Evolutionary conservation across 441 rosid species (phyloP), one percentile per base, ranked within the genome.

Genomic region (Pelargonium fulgidum): DNA sequence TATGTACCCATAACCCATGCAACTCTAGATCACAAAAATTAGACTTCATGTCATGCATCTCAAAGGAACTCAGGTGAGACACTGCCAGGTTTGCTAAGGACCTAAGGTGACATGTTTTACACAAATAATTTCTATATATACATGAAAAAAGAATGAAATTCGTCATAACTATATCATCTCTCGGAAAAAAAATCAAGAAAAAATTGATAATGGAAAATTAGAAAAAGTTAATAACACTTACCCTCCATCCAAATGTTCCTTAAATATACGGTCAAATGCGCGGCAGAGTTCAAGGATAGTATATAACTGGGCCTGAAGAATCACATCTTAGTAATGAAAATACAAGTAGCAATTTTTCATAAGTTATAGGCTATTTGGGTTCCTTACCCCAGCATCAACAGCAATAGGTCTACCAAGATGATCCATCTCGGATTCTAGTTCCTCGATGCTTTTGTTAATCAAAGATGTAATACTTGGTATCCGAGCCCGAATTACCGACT

Each of bases 221-320:
- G 72, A 26, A 3, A 48, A 64, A 48, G 75, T 61, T n/a, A 48
- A 3, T 48, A 48, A 1, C 13, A n/a, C 54, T 81, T 85, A 94
- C 98, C 98, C 98, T 86, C 97, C 99, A 82, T 94, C 97, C 80
- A 94, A 84, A 76, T 94, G 99, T 77, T 94, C 97, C 85, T 87
- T 94, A 81, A 92, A 94, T 58, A 94, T 87, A 70, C 97, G 97
- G 70, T 93, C 99, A 87, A 93, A 93, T 50, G 99, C 99, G 70
- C 96, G 90, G 58, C 97, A 93, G 54, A 93, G 79, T 81, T 90
- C 96, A 80, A 93, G 84, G 76, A 93, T 91, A 29, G 95, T 93
- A 77, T 94, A 94, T 61, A 91, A 83, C 75, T 90, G 99, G 72
- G 97, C 99, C 99, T 93, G 86, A 22, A 74, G 12, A 48, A 48